Evolutionary conservation across 148 eudicot genomes (phyloP), one percentile per base, ranked within the genome.

Genomic region (Beta vulgaris): DNA sequence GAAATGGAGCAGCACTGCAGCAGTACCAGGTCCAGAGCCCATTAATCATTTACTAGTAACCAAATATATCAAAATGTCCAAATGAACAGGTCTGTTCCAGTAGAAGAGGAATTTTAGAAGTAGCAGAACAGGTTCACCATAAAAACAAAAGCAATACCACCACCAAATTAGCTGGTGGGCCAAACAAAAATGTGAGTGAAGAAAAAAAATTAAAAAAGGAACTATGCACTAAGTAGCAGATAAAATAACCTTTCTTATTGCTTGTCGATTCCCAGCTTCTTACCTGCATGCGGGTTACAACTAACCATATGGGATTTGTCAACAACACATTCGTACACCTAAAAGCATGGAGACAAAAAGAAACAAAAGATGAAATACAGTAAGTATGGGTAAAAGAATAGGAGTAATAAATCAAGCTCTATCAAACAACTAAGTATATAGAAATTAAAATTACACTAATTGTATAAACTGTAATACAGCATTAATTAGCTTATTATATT

Each of bases 211-310:
- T 2, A 1, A 9, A 8, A 53, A 35, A 21, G n/a, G n/a, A 21
- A 4, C 18, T 32, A 37, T 5, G 25, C 25, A 23, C 28, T 39
- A 28, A 25, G 26, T 13, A 42, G 44, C 19, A 64, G 1, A n/a
- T 19, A 25, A 51, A 1, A 34, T 19, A 19, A 31, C 2, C n/a
- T 32, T 23, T 40, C 29, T 69, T 15, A 23, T 15, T n/a, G 39
- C 14, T n/a, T 7, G 32, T 39, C 9, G 40, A 31, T 19, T 32
- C 14, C 35, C 42, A 60, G 65, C 39, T 54, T 26, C 39, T 77
- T 85, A 95, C 98, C 97, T 95, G 98, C 98, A 95, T 92, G 73
- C 97, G 97, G 29, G 93, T 95, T 77, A 92, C 98, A 65, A 95
- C 82, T 54, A 95, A 88, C 98, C 98, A 95, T 81, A 95, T 92